Conservation (phyloP, 192 early-diverging fungal species). For the Pilaira anomala region DNA sequence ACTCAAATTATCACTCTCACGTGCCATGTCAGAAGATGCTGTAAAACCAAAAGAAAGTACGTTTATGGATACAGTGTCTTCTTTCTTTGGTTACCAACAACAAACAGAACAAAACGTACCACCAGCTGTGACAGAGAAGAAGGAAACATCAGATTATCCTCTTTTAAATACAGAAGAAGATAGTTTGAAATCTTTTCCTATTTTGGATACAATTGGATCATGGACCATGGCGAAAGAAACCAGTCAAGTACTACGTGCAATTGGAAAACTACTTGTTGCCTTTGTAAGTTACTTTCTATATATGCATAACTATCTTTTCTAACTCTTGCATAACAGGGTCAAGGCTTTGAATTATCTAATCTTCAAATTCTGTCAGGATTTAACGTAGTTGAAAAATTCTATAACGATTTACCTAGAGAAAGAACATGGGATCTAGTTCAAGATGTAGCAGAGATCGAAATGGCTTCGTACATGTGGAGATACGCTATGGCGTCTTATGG, state of each 20-base stretch:
- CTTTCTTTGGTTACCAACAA: conserved; percentile 1
- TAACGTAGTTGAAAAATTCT: conserved; percentile 68
- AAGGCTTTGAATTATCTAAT: conserved; percentile 69
- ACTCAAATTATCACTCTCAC: conserved; percentile 6
- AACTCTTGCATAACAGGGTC: conserved; percentile 43
- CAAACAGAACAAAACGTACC: background rate
- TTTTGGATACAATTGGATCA: conserved; percentile 32
- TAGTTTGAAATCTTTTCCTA: conserved; percentile 28
- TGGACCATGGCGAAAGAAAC: conserved; percentile 41
- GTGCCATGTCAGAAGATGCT: background rate
- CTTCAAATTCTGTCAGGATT: conserved; percentile 64
- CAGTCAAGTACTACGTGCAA: conserved; percentile 32
- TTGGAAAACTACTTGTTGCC: conserved; percentile 34
- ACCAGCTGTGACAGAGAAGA: background rate
- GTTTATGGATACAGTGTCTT: background rate
- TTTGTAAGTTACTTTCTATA: conserved; percentile 23
- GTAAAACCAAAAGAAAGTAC: background rate
- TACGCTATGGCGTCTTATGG: conserved; percentile 58
- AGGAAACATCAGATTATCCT: background rate
- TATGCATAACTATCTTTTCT: background rate
- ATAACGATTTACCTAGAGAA: conserved; percentile 41
- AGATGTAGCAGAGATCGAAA: conserved; percentile 34
- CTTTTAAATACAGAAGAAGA: conserved; percentile 27
- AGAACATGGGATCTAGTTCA: conserved; percentile 45
- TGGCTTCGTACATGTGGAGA: conserved; percentile 42